Evolutionary conservation across 306 rosid species (phyloP).

Genomic region (Begonia loranthoides): DNA sequence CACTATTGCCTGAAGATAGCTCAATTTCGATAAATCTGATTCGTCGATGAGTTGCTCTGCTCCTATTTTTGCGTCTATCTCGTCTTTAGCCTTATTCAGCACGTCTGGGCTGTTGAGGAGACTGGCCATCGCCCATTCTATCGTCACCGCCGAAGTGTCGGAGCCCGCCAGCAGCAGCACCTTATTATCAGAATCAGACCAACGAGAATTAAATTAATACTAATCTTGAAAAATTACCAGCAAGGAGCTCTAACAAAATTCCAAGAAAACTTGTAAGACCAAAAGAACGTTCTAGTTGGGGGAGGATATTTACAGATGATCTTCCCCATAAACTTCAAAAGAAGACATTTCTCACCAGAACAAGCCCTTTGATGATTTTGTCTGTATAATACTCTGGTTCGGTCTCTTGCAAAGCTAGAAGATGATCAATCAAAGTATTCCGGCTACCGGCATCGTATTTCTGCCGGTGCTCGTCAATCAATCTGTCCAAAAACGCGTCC

Average conservation of each 20-base stretch:
- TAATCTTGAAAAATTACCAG: too few species aligned
- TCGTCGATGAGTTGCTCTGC: conserved; percentile 16
- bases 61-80: conserved; percentile 12
- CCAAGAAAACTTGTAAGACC: too few species aligned
- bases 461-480: conserved; percentile 41
- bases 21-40: conserved; percentile 11
- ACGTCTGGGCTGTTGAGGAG: conserved; percentile 17
- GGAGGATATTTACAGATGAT: too few species aligned
- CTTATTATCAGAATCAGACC: not conserved
- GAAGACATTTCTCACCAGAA: conserved; percentile 23
- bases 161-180: conserved; percentile 15
- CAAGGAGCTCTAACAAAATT: too few species aligned
- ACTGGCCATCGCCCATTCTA: conserved; percentile 22
- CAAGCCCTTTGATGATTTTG: conserved; percentile 44
- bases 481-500: conserved; percentile 31
- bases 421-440: conserved; percentile 36
- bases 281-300: too few species aligned
- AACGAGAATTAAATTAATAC: not conserved
- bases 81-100: conserved; percentile 14
- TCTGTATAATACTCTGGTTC: conserved; percentile 50
- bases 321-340: too few species aligned
- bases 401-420: conserved; percentile 33
- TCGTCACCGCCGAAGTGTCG: conserved; percentile 17
- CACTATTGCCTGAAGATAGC: conserved; percentile 20
- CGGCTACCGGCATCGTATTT: conserved; percentile 6